Base-by-base conservation (phyloP, 2,329 filamentous ascomycete genomes). In the Clarireedia homoeocarpa region DNA sequence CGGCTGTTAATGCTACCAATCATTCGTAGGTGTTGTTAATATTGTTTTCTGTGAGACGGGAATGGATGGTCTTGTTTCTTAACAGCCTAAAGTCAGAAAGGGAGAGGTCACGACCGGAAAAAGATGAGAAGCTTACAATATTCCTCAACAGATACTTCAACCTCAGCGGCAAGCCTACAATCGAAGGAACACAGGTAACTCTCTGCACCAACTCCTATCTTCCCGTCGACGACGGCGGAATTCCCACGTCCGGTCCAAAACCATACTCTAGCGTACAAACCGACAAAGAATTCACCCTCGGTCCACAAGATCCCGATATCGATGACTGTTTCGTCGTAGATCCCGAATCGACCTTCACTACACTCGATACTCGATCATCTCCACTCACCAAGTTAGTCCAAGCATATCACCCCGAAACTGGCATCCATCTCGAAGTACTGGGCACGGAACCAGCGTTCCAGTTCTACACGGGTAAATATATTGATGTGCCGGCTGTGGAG, bases 361-460 rank as follows among this genome's bases (percentile, higher is more conserved):
- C 76, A 5, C 66, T 81, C 30, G 78, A 82, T 62, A 80, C 78
- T 1, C 74, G 78, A 40, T 67, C 67, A 2, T 70, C 73, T 56
- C 81, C 87, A 1, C 76, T 96, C 40, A 78, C 76, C 56, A 83
- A 80, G 58, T 81, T 92, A 47, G 82, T 89, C 47, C 75, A 81
- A 24, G 88, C 94, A 57, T 81, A 80, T 71, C 89, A 96, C 71
- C 82, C 89, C 5, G 77, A 76, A 50, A 86, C 84, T 27, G 82
- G 83, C 60, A 78, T 96, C 62, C 86, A 95, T 69, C 82, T 97
- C 50, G 89, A 96, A 71, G 86, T 96, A 5, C 77, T 84, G 66
- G 94, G 89, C 75, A 97, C 92, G 0, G 92, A 97, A 76, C 94
- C 94, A 0, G 89, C 90, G 0, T 97, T 96, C 77, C 92, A 97